Evolutionary conservation across 2,329 filamentous ascomycete species (phyloP).

Genomic region (Microdochium bolleyi): DNA sequence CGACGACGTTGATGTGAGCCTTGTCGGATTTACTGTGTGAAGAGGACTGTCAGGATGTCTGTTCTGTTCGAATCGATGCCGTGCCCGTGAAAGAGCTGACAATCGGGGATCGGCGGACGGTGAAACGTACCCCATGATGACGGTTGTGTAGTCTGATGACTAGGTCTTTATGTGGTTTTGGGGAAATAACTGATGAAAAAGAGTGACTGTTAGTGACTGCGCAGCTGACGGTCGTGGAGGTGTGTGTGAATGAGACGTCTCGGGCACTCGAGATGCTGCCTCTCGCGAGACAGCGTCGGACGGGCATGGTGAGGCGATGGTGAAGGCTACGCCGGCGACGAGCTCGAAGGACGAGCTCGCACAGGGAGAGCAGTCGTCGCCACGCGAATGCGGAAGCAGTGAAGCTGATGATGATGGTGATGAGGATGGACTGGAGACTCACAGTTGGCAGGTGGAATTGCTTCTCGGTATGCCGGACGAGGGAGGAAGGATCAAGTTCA

Average conservation of each 20-base stretch:
- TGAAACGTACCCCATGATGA: not conserved
- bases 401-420: not conserved
- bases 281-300: not conserved
- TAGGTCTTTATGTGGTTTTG: not conserved
- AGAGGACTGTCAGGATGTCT: not conserved
- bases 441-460: conserved; percentile 3
- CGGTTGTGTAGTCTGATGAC: not conserved
- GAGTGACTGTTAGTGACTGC: not conserved
- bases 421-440: not conserved
- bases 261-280: not conserved
- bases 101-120: no score
- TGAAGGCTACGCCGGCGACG: no score
- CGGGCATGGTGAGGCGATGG: no score
- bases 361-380: no score
- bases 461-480: conserved; percentile 25
- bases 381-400: no score
- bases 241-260: no score
- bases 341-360: no score
- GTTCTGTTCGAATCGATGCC: conserved; percentile 5
- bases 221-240: not conserved
- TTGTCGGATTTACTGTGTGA: conserved; percentile 81
- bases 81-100: not conserved
- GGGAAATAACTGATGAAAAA: not conserved
- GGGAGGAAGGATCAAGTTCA: conserved; percentile 17
- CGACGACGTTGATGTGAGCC: conserved; percentile 95